These are phyloP conservation scores for Lachnellula cervina DNA, from an alignment of 2,329 filamentous ascomycete species.

Conservation along the genomic window DNA sequence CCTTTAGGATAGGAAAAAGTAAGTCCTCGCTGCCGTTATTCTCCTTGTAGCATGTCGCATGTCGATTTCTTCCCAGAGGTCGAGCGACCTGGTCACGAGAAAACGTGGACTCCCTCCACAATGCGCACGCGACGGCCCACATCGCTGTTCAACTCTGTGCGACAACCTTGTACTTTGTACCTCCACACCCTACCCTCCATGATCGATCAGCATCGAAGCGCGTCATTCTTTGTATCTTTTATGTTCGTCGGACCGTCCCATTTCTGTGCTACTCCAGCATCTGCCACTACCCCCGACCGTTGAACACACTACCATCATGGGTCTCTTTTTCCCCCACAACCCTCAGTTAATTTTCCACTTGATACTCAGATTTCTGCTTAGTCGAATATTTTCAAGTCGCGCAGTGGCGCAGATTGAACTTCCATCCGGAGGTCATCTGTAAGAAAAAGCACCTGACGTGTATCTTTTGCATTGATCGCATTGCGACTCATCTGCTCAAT, in stretches of 20 bases:
- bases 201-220: constrained; percentile 12
- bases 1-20: background rate
- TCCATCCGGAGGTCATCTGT: constrained; percentile 1
- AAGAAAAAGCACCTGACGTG: constrained; percentile 12
- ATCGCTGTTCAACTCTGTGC: constrained; percentile 12
- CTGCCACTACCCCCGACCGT: constrained; percentile 19
- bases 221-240: background rate
- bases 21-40: constrained; percentile 9
- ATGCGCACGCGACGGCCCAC: constrained; percentile 18
- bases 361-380: constrained; percentile 15
- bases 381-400: constrained; percentile 5
- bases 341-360: constrained; percentile 9
- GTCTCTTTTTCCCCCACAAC: background rate
- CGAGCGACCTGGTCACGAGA: constrained; percentile 13
- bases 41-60: constrained; percentile 1
- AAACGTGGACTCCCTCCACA: constrained; percentile 20
- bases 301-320: constrained; percentile 1
- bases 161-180: constrained; percentile 19
- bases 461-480: constrained; percentile 19
- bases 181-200: constrained; percentile 2
- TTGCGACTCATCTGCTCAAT: constrained; percentile 13
- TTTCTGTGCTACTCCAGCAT: constrained; percentile 12
- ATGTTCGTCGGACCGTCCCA: constrained; percentile 19
- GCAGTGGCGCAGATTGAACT: background rate
- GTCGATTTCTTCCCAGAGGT: background rate